Conservation (phyloP, 257 asterid species). For the Scutellaria baicalensis region DNA sequence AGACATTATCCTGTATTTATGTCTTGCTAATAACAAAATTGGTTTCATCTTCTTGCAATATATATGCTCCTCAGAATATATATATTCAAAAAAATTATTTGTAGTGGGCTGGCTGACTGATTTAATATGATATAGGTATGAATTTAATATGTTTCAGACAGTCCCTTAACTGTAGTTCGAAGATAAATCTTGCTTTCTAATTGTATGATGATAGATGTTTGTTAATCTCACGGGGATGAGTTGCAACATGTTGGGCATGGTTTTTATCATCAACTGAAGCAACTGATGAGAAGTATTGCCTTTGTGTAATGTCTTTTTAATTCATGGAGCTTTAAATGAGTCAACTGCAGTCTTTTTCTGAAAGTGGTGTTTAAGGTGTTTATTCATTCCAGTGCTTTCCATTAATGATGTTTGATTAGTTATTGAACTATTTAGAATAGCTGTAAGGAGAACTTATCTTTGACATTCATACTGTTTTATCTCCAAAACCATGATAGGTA, state of each 20-base stretch:
- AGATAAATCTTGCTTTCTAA: background rate
- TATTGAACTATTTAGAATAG: background rate
- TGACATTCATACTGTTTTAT: constrained; percentile 7
- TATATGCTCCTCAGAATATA: background rate
- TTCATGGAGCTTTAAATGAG: background rate
- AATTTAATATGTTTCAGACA: background rate
- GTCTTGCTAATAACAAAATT: background rate
- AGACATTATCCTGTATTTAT: background rate
- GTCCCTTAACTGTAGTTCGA: background rate
- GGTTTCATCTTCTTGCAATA: background rate
- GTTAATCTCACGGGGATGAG: background rate
- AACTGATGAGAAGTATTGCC: background rate
- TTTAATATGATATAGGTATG: background rate
- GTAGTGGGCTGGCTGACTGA: background rate
- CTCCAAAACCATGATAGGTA: constrained; percentile 45
- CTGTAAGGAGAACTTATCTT: background rate
- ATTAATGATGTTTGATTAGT: background rate
- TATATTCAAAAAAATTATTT: background rate
- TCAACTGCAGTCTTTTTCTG: background rate
- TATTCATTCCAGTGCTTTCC: background rate
- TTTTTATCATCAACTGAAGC: constrained; percentile 4
- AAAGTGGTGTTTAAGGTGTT: background rate
- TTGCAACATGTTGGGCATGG: background rate
- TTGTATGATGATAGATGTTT: background rate
- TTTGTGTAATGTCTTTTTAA: background rate